phyloP scores from a whole-genome alignment of 176 grass and related monocot genomes.

The Carex scoparia region DNA sequence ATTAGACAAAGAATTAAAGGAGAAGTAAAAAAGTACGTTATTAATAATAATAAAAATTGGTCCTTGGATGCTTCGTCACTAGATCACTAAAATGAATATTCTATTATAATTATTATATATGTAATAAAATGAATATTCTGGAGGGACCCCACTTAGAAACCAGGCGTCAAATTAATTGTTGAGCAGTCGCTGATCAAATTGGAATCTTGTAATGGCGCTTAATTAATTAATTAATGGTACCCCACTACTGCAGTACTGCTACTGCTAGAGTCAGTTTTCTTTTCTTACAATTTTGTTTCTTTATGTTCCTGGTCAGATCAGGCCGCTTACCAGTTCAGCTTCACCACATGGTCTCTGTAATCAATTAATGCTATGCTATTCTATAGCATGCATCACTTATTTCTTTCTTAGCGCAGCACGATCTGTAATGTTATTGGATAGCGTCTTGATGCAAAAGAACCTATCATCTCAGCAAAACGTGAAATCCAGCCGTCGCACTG shows the following conservation, averaged over 20 bases:
- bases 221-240: background rate
- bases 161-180: background rate
- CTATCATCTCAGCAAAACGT: background rate
- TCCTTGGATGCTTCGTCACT: background rate
- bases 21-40: background rate
- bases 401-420: background rate
- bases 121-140: background rate
- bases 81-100: background rate
- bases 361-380: background rate
- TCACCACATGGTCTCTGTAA: background rate
- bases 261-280: background rate
- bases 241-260: background rate
- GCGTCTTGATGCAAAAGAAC: background rate
- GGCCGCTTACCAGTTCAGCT: background rate
- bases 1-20: background rate
- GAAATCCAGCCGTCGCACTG: background rate
- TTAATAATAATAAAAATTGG: background rate
- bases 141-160: background rate
- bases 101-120: background rate
- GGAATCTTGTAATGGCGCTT: background rate
- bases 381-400: background rate
- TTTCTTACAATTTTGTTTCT: background rate
- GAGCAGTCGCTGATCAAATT: background rate
- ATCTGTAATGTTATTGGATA: constrained; percentile 3
- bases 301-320: background rate